Base-by-base conservation (phyloP, 352 stramenopile genomes). In the Phytophthora multivora region DNA sequence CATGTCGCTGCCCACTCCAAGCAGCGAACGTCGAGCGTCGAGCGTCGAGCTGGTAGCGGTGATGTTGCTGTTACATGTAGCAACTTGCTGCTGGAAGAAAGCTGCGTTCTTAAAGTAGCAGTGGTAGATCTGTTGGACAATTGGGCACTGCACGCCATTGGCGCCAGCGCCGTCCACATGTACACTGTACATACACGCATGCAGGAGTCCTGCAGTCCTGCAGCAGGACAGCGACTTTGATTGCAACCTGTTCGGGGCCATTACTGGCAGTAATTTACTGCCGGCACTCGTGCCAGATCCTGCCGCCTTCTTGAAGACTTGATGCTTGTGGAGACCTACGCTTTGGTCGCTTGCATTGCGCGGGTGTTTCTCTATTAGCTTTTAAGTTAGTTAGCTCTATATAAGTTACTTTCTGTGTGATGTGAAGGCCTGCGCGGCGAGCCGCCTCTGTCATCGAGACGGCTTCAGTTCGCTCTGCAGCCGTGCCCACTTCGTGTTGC, bases 401-500 rank as follows among this genome's bases (percentile, higher is more conserved):
- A 63, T 63, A 71, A 56, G 2, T 63, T 69, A 69, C 21, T 55
- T 53, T 63, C 5, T 40, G 12, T 43, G 13, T 41, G 26, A 40
- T 52, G 40, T 67, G 45, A 36, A 67, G 51, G 45, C 16, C 50
- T 62, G 43, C 19, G 23, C 57, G 56, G 50, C 21, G 9, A 39
- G 56, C 57, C 43, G 30, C 51, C 63, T 67, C 63, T 71, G 6
- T 59, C 63, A 53, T 67, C 57, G 63, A 67, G 51, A 33, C n/a
- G 50, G 61, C 23, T 15, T 61, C 11, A 7, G 36, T 15, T 54
- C 25, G 30, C 53, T 41, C 23, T 18, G 46, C 38, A 65, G 47
- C 30, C 40, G 38, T 51, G 33, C 23, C 61, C 48, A 51, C n/a
- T 25, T 63, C 40, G 38, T 30, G 21, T 13, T 53, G 10, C 23